Base-by-base conservation (phyloP, 768 basidiomycete genomes). In the Termitomyces sp. region DNA sequence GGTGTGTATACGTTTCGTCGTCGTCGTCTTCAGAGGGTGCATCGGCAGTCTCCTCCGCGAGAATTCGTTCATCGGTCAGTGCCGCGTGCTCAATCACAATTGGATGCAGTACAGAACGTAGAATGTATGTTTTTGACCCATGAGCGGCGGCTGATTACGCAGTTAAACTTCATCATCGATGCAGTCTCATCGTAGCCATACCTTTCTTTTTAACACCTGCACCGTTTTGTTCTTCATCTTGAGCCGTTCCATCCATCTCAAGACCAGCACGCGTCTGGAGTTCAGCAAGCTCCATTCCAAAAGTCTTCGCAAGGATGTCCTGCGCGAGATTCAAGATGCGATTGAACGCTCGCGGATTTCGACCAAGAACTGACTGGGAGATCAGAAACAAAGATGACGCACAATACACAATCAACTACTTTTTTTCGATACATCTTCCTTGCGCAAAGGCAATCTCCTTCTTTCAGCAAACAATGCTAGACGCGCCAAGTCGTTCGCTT, bases 391-490 rank as follows among this genome's bases (percentile, higher is more conserved):
- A 42, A 43, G 22, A 4, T 18, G 20, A 14, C 14, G 14, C 40
- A 28, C 26, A 24, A 24, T 40, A 14, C 38, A 38, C 18, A 6
- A 26, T 59, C 10, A 51, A 56, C 18, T 16, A 87, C 94, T 84
- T 78, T 90, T 90, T 73, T 94, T 94, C 40, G 79, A 84, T 51
- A 95, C 90, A 42, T 96, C 93, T n/a, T 94, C 89, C 42, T 92
- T 78, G 38, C 82, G 80, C 50, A 97, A 70, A 2, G 84, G 77
- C 12, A 74, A 70, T 52, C 91, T 79, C 66, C 79, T 83, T 55
- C 88, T 83, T 68, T 96, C 93, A 5, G 76, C 78, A 69, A 94
- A 95, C 43, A 98, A 75, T 2, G 92, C 91, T 24, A 92, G 78
- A 18, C 93, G 82, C 10, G 89, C 90, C 33, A 96, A 79, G 52